A percentile compares a stretch with the other conserved stretches of the same genome.
Evolutionary conservation across 805 yeast species (phyloP).

Genomic region (Candida endomychidarum): DNA sequence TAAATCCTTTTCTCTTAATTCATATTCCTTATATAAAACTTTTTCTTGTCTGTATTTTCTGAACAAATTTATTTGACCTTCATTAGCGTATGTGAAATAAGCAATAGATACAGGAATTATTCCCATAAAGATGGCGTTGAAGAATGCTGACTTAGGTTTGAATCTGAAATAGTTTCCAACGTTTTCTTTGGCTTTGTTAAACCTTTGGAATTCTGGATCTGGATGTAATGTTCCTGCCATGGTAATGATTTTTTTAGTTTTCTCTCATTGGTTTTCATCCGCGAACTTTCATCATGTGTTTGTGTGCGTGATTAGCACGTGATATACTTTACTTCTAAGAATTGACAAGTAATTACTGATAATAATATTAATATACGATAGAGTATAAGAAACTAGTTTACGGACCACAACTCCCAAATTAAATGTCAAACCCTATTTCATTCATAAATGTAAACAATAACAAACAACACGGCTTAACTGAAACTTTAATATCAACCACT

Average conservation of each 20-base stretch:
- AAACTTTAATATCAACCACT: too few relatives aligned
- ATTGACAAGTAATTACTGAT: too few relatives aligned
- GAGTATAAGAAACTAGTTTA: too few relatives aligned
- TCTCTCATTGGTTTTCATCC: constrained; percentile 3
- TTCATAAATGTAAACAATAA: too few relatives aligned
- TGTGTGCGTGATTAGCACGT: neutral
- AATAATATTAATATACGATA: too few relatives aligned
- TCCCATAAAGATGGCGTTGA: constrained; percentile 39
- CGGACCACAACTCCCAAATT: too few relatives aligned
- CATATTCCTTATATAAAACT: constrained; percentile 37
- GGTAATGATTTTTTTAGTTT: neutral
- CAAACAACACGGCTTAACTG: too few relatives aligned
- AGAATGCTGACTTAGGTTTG: constrained; percentile 36
- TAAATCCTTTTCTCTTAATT: constrained; percentile 46
- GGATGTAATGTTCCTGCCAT: constrained; percentile 48
- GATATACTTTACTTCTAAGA: neutral
- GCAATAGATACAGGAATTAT: constrained; percentile 38
- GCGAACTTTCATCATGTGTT: neutral
- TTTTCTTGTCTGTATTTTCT: constrained; percentile 37
- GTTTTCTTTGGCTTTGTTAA: constrained; percentile 43
- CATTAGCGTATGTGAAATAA: constrained; percentile 35
- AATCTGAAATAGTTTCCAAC: constrained; percentile 43
- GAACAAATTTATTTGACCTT: constrained; percentile 35
- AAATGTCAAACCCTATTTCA: too few relatives aligned
- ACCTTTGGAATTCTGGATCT: constrained; percentile 41